Base-by-base conservation (phyloP, 805 yeast genomes). In the Ogataea ramenticola region DNA sequence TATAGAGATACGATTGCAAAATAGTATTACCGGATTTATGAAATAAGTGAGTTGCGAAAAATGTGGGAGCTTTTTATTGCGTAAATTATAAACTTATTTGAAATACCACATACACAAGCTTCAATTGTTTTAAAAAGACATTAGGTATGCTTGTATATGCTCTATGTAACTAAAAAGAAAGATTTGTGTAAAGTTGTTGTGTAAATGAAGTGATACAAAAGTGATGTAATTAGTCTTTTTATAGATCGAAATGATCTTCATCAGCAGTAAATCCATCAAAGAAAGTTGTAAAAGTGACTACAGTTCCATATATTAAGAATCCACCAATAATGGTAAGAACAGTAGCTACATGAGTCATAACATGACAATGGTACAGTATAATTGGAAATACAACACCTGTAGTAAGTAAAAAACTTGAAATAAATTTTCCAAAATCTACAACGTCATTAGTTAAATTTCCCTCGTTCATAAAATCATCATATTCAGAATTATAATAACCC, bases 301-400 rank as follows among this genome's bases (percentile, higher is more conserved):
- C 88, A 7, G 96, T 83, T 6, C 81, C 75, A 64, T 85, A 90
- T 39, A 91, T 86, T 47, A 90, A 72, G 17, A 73, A 49, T n/a
- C 98, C 98, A 15, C 98, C 99, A 12, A 71, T 45, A 29, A 86
- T 74, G 39, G 96, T 84, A 80, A 91, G 80, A 17, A 76, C 52
- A 64, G 80, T 77, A 19, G 96, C 96, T 6, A 79, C 66, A 16
- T 71, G 61, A n/a, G 81, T 77, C 48, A 91, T 77, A 38, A 88
- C 68, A 47, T 75, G 76, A 40, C 86, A 79, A 63, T 91, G 96
- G 49, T 81, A 80, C 38, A 88, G 75, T 29, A 88, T 74, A 2
- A 85, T 55, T 1, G 98, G 96, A 45, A 90, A 67, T 4, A 78
- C 67, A 15, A 87, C 62, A 4, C 95, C 97, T 39, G 89, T 74